Evolutionary conservation across 164 flowering plant genomes (phyloP), one percentile per base, ranked within the genome.

Genomic region (Buxus sempervirens): DNA sequence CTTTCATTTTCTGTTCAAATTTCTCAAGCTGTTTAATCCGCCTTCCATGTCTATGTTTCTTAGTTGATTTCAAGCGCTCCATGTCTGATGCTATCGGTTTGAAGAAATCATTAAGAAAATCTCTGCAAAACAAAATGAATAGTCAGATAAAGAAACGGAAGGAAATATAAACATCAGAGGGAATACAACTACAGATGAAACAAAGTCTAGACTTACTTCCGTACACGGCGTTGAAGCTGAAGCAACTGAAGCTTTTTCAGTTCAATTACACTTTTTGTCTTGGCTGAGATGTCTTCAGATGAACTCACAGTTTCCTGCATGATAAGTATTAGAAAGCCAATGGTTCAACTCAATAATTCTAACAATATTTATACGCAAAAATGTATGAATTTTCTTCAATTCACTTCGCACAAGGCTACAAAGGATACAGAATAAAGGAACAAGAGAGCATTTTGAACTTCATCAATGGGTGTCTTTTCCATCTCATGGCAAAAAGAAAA

Each of bases 241-340:
- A 96, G 82, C 67, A 96, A 76, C 76, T 90, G 97, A 68, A 96
- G 97, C 76, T 96, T 96, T 78, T 96, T 96, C 80, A 93, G 74
- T 76, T 96, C 99, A 77, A 96, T 96, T 26, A 96, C 97, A 85
- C 96, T 96, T 81, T 77, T 92, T 63, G 99, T 96, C 75, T 88
- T 92, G 26, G 96, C 87, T 70, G 95, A 88, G 66, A 88, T 87
- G 77, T 90, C 89, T 69, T 89, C 96, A 53, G 98, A 93, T 16
- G 93, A 89, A 76, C 87, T 96, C 68, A 93, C 99, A 68, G 72
- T 81, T 65, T 88, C 95, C 98, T 96, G 85, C 73, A 77, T 16
- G 58, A 62, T 10, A 68, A 70, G 1, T 45, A 45, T 5, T 4
- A 4, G 14, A 45, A 45, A 45, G 13, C 13, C 12, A 45, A 62